phyloP scores from a whole-genome alignment of 2,329 filamentous ascomycete species.

The Ceratocystis cubensis region DNA sequence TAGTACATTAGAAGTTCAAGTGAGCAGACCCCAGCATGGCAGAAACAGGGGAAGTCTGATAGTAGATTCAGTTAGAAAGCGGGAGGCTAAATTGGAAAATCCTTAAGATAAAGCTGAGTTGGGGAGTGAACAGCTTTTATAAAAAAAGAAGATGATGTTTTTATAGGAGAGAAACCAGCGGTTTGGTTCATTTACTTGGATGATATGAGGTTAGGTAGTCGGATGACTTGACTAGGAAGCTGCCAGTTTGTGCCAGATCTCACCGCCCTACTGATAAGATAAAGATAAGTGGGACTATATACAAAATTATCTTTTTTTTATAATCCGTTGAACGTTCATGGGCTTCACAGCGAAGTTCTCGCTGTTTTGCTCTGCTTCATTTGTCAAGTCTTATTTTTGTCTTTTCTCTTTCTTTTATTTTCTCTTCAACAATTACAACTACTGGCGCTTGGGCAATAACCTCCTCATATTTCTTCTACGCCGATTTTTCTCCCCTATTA shows the following conservation, averaged over 20 bases:
- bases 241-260: slow-evolving; percentile 8
- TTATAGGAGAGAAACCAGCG: not conserved
- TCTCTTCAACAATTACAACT: not conserved
- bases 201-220: not conserved
- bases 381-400: not conserved
- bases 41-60: not conserved
- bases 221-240: not conserved
- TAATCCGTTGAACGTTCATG: not conserved
- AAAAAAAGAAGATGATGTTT: not conserved
- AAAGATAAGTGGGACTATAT: slow-evolving; percentile 21
- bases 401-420: too few relatives aligned
- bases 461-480: not conserved
- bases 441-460: not conserved
- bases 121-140: not conserved
- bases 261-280: slow-evolving; percentile 24
- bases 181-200: not conserved
- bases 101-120: not conserved
- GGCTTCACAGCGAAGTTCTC: not conserved
- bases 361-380: not conserved
- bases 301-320: slow-evolving; percentile 23
- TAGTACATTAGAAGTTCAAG: not conserved
- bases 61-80: not conserved
- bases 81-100: not conserved
- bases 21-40: not conserved
- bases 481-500: slow-evolving; percentile 10